A percentile compares a stretch with the other conserved stretches of the same genome.
phyloP scores from a whole-genome alignment of 225 moss, liverwort and hornwort species.

The Straminergon stramineum region DNA sequence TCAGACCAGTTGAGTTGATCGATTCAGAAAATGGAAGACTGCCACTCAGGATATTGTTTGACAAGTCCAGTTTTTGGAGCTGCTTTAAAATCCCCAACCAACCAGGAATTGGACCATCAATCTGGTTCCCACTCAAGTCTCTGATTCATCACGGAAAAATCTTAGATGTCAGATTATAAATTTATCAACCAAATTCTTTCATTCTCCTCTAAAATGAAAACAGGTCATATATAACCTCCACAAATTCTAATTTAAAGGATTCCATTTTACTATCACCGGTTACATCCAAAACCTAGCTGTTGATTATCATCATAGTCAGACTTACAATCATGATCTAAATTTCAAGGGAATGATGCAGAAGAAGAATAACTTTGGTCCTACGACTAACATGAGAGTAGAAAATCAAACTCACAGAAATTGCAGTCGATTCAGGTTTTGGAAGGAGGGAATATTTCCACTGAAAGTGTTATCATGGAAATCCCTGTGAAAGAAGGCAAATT shows the following conservation, averaged over 20 bases:
- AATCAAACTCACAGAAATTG: slow-evolving; percentile 15
- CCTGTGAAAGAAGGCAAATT: not conserved
- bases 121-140: slow-evolving; percentile 26
- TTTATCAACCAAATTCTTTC: not conserved
- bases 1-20: not conserved
- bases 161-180: not conserved
- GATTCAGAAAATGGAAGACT: not conserved
- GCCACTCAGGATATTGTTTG: slow-evolving; percentile 11
- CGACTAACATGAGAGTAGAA: not conserved
- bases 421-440: not conserved
- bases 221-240: not conserved
- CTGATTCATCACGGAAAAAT: not conserved
- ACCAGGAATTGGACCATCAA: not conserved
- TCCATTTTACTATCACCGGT: too few relatives aligned
- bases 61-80: slow-evolving; percentile 20
- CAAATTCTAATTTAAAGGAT: not conserved
- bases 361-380: too few relatives aligned
- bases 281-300: too few relatives aligned
- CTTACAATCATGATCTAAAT: too few relatives aligned
- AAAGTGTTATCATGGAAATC: slow-evolving; percentile 20
- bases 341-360: too few relatives aligned
- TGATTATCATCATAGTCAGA: too few relatives aligned
- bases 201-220: not conserved
- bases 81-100: slow-evolving; percentile 5
- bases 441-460: not conserved